Evolutionary conservation across 371 early-diverging fungal genomes (phyloP), one percentile per base, ranked within the genome.

Genomic region (Lichtheimia corymbifera): DNA sequence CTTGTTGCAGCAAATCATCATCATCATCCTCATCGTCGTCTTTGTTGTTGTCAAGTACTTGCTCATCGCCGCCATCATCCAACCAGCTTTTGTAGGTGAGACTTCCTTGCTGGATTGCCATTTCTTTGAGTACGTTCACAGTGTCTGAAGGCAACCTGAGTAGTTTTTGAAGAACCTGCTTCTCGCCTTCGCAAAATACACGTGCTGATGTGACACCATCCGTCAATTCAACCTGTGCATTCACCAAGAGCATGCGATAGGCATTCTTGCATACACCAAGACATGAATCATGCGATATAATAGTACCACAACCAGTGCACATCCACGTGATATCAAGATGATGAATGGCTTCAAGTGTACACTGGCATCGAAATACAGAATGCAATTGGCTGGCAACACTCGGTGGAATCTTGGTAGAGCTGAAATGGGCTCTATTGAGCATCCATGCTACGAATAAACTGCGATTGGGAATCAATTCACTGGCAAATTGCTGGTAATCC

Each of bases 101-200:
- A n/a, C 47, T 61, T 0, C 73, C 76, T 24, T 64, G 43, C 3
- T 66, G 20, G 13, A 54, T 30, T 0, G 59, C 63, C 1, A 47
- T 17, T 0, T 55, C 49, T 30, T 77, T 73, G 4, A 77, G 24
- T 0, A 28, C 53, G 18, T 63, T 59, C 0, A 51, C 22, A 41
- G 63, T 68, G 5, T 47, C 54, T 2, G 50, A 0, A 1, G 53
- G 47, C 9, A 77, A 45, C 15, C 51, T 56, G 42, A 79, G 25
- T 5, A 79, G 28, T 1, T 42, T 44, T 35, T 35, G 9, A 43
- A 67, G 65, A 0, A 76, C 56, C 2, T 73, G 53, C 11, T 60
- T 56, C 18, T 79, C 76, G 5, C 72, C 76, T 53, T 75, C 72
- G 4, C 71, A 35, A 43, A 59, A 49, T 0, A 64, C 79, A 9